Evolutionary conservation across 192 early-diverging fungal genomes (phyloP).

Genomic region (Mortierella claussenii): DNA sequence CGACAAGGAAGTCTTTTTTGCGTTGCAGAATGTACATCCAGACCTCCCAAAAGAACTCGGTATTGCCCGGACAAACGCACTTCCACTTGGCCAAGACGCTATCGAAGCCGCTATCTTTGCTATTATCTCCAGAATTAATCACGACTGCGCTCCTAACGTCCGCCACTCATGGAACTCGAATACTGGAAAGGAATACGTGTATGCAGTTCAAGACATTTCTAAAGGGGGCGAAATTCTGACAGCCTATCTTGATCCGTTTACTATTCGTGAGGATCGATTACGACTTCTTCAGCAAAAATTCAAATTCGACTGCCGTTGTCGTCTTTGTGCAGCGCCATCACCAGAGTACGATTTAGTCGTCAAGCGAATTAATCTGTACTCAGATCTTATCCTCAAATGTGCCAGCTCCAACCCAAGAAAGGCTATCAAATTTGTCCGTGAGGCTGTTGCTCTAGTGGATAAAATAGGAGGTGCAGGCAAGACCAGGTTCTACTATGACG

Average conservation of each 20-base stretch:
- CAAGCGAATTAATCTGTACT: constrained; percentile 13
- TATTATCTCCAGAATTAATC: constrained; percentile 27
- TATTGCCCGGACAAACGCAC: constrained; percentile 19
- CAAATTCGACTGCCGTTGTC: constrained; percentile 19
- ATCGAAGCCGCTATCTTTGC: constrained; percentile 10
- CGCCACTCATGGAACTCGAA: constrained; percentile 19
- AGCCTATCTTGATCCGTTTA: constrained; percentile 10
- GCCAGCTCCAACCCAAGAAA: constrained; percentile 11
- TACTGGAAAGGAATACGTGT: constrained; percentile 16
- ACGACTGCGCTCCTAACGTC: constrained; percentile 17
- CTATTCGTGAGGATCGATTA: constrained; percentile 5
- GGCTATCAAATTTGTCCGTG: constrained; percentile 23
- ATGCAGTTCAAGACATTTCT: constrained; percentile 19
- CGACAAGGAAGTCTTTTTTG: constrained; percentile 14
- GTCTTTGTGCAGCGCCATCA: constrained; percentile 8
- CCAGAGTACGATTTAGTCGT: constrained; percentile 13
- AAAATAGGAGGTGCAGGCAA: constrained; percentile 6
- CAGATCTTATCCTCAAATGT: constrained; percentile 16
- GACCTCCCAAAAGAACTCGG: constrained; percentile 10
- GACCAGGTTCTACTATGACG: constrained; percentile 26
- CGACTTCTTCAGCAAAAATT: constrained; percentile 10
- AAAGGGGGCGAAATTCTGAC: constrained; percentile 21
- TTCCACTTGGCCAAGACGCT: constrained; percentile 13
- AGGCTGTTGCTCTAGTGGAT: constrained; percentile 12
- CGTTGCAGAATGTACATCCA: constrained; percentile 12